Percentiles rank a stretch among this genome's conserved stretches.
Conservation (phyloP, 1,284 basidiomycete genomes). For the Moesziomyces parantarcticus region DNA sequence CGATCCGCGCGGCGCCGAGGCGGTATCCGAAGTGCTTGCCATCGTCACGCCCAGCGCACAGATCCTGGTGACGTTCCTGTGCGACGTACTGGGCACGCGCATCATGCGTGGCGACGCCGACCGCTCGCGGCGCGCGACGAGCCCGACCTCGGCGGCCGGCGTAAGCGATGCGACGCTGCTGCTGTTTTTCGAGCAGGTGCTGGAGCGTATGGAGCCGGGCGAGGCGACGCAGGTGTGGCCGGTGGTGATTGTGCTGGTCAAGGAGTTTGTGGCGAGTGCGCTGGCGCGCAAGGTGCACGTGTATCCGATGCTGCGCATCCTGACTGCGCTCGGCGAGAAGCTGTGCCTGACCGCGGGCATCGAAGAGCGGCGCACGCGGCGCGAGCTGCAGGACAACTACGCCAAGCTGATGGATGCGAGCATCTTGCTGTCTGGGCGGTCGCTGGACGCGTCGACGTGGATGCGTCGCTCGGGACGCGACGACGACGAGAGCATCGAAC, state of each 20-base stretch:
- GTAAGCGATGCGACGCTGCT: constrained; percentile 71
- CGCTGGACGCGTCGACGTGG: constrained; percentile 82
- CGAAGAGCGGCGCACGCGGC: constrained; percentile 87
- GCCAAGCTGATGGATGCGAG: constrained; percentile 85
- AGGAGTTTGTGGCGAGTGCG: constrained; percentile 76
- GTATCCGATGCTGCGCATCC: constrained; percentile 82
- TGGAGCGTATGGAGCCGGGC: constrained; percentile 85
- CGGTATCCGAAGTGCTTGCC: constrained; percentile 83
- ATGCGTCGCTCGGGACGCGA: constrained; percentile 78
- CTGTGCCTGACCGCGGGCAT: constrained; percentile 83
- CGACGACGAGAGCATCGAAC: constrained; percentile 58
- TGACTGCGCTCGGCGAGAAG: constrained; percentile 83
- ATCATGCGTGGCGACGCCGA: constrained; percentile 71
- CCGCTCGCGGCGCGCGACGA: constrained; percentile 8
- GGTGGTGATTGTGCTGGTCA: constrained; percentile 77
- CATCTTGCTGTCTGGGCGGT: constrained; percentile 78
- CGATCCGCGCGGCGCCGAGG: constrained; percentile 1
- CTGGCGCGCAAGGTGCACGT: constrained; percentile 70
- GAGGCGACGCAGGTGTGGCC: constrained; percentile 90
- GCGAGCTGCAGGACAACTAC: constrained; percentile 91
- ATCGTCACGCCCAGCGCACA: constrained; percentile 85
- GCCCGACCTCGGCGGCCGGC: constrained; percentile 4
- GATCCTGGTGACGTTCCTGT: constrained; percentile 87
- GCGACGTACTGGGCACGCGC: constrained; percentile 72
- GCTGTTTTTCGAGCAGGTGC: constrained; percentile 87